Percentiles rank a stretch among this genome's conserved stretches.
Evolutionary conservation across 495 filamentous ascomycete species (phyloP).

Genomic region (Lepidopterella palustris): DNA sequence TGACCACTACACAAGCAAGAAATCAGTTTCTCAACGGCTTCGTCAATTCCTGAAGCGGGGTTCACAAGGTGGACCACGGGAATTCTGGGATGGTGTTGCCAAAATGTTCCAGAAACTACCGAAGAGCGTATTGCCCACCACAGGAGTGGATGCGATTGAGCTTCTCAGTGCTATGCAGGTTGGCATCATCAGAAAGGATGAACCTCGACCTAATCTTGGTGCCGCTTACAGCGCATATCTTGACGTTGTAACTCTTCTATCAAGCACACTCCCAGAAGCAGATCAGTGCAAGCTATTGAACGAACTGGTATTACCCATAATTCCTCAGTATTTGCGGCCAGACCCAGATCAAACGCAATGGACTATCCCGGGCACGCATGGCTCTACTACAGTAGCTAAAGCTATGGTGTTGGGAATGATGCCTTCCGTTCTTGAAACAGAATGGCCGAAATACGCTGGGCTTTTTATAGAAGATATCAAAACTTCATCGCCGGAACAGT

Average conservation of each 20-base stretch:
- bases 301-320: constrained; percentile 49
- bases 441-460: constrained; percentile 52
- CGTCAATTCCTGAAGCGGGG: constrained; percentile 73
- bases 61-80: constrained; percentile 61
- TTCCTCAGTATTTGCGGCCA: constrained; percentile 52
- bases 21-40: constrained; percentile 55
- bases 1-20: constrained; percentile 58
- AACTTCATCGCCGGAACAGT: constrained; percentile 68
- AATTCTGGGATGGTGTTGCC: constrained; percentile 65
- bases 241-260: constrained; percentile 47
- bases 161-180: constrained; percentile 59
- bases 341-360: constrained; percentile 43
- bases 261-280: constrained; percentile 40
- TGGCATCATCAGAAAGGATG: constrained; percentile 66
- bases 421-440: constrained; percentile 36
- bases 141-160: constrained; percentile 44
- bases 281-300: constrained; percentile 45
- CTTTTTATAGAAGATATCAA: constrained; percentile 55
- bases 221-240: constrained; percentile 72
- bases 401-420: constrained; percentile 35
- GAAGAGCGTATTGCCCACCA: constrained; percentile 42
- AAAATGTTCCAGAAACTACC: constrained; percentile 57
- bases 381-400: constrained; percentile 39
- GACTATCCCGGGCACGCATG: constrained; percentile 41
- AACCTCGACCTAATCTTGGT: constrained; percentile 57